Percentiles rank a stretch among this genome's conserved stretches.
phyloP scores from a whole-genome alignment of 2,329 filamentous ascomycete species.

The Ascochyta clinopodiicola region DNA sequence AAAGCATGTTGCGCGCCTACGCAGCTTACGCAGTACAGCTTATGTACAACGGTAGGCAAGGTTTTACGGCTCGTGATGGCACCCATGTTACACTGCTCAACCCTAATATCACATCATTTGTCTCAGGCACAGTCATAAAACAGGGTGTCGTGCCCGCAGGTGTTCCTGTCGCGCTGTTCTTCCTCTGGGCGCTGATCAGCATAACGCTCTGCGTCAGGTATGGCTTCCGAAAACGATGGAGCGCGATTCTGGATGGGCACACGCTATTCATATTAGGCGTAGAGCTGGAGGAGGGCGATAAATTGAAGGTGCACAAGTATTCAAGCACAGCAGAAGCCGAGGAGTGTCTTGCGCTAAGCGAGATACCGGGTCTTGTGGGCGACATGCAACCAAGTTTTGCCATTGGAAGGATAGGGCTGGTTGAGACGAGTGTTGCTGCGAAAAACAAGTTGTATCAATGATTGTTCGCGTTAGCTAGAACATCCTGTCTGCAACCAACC shows the following conservation, averaged over 20 bases:
- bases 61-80: conserved; percentile 4
- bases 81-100: background rate
- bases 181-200: conserved; percentile 5
- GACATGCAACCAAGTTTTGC: background rate
- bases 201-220: conserved; percentile 4
- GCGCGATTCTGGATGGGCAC: conserved; percentile 15
- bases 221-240: conserved; percentile 14
- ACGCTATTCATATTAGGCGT: conserved; percentile 13
- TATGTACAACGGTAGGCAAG: conserved; percentile 15
- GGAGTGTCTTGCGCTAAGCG: background rate
- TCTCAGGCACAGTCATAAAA: conserved; percentile 4
- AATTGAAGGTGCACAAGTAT: background rate
- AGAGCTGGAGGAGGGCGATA: background rate
- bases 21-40: conserved; percentile 10
- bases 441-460: background rate
- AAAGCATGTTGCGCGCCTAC: conserved; percentile 7
- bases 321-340: conserved; percentile 1
- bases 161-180: conserved; percentile 3
- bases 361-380: conserved; percentile 5
- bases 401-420: conserved; percentile 10
- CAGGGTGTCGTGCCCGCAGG: conserved; percentile 2
- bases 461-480: no score
- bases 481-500: background rate
- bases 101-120: conserved; percentile 6
- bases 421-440: background rate